Evolutionary conservation across 2,329 filamentous ascomycete genomes (phyloP).

Genomic region (Fusarium zealandicum): DNA sequence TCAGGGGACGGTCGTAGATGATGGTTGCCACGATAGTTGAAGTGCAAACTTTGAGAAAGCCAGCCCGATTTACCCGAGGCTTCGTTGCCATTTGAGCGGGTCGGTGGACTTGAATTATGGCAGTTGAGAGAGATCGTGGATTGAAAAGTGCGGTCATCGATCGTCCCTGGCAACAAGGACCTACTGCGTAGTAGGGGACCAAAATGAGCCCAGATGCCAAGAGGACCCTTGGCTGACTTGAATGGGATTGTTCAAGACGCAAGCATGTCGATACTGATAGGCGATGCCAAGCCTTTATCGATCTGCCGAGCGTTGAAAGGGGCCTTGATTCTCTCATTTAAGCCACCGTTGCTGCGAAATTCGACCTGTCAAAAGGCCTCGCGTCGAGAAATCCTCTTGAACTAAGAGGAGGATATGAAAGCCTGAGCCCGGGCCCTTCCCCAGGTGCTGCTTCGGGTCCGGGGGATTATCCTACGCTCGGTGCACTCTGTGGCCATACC

Average conservation of each 20-base stretch:
- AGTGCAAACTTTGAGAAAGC: not conserved
- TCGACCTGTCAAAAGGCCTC: not conserved
- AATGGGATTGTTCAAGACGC: not conserved
- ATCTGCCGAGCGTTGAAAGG: not conserved
- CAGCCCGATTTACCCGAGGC: not conserved
- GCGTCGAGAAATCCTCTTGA: not conserved
- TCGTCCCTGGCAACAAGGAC: not conserved
- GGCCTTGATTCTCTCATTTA: not conserved
- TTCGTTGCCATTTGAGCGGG: not conserved
- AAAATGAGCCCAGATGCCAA: conserved; percentile 3
- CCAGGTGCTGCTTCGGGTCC: not conserved
- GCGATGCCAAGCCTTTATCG: not conserved
- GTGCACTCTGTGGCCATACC: too few species aligned
- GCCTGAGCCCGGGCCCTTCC: not conserved
- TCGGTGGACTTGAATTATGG: not conserved
- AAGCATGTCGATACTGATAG: not conserved
- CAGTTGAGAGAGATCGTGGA: not conserved
- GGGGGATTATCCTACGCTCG: not conserved
- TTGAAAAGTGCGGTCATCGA: not conserved
- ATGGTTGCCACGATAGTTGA: not conserved
- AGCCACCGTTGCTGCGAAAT: not conserved
- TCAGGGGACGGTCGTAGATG: conserved; percentile 1
- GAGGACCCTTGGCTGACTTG: conserved; percentile 1
- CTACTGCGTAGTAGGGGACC: not conserved
- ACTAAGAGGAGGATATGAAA: too few species aligned